These are phyloP conservation scores for Raphanus sativus DNA, from an alignment of 345 rosid species.

Conservation along the genomic window DNA sequence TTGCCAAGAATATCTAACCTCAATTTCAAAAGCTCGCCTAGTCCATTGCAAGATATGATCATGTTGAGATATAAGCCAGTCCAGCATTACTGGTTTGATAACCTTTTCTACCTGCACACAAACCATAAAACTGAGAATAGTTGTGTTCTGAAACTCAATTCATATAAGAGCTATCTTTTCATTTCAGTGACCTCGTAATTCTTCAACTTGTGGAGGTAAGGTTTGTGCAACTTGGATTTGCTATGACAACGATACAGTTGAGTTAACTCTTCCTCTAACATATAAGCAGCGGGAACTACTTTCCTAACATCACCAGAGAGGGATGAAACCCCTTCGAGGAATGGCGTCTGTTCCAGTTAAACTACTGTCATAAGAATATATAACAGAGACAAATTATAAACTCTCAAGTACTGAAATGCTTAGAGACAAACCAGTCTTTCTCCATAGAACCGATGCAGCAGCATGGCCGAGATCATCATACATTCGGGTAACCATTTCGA, in stretches of 20 bases:
- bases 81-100: conserved; percentile 76
- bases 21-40: conserved; percentile 85
- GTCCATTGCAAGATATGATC: conserved; percentile 91
- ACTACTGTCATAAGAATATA: background rate
- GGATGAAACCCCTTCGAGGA: conserved; percentile 63
- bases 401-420: conserved; percentile 13
- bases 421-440: conserved; percentile 77
- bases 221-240: conserved; percentile 40
- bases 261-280: conserved; percentile 62
- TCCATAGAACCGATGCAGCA: conserved; percentile 77
- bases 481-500: conserved; percentile 67
- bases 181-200: conserved; percentile 60
- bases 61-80: conserved; percentile 95
- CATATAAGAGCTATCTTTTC: conserved; percentile 3
- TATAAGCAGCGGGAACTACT: conserved; percentile 79
- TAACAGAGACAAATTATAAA: conserved; percentile 20
- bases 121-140: conserved; percentile 14
- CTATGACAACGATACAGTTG: conserved; percentile 53
- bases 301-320: conserved; percentile 74
- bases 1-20: conserved; percentile 48
- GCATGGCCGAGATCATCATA: conserved; percentile 56
- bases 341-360: conserved; percentile 57
- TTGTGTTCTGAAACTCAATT: conserved; percentile 6
- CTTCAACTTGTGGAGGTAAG: conserved; percentile 45
- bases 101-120: conserved; percentile 69